Evolutionary conservation across 768 basidiomycete species (phyloP).

Genomic region (Boletus patriciae): DNA sequence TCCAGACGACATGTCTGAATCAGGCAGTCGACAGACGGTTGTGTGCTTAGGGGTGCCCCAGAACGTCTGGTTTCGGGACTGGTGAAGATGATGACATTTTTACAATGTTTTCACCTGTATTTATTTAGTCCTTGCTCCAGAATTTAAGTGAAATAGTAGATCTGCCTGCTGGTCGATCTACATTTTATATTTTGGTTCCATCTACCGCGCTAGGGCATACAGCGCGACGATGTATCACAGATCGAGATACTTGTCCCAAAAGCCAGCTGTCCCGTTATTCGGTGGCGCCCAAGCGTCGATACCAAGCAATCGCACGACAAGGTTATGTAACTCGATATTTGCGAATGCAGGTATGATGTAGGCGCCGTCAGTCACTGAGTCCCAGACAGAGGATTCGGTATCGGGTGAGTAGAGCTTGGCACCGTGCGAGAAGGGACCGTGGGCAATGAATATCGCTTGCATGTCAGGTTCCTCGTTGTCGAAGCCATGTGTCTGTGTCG

Average conservation of each 20-base stretch:
- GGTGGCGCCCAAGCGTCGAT: conserved; percentile 53
- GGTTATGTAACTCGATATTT: conserved; percentile 84
- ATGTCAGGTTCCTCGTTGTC: conserved; percentile 78
- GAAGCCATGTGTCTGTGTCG: conserved; percentile 81
- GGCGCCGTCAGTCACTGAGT: conserved; percentile 52
- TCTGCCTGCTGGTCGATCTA: background rate
- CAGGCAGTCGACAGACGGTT: too few species aligned
- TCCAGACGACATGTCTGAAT: too few species aligned
- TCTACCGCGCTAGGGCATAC: background rate
- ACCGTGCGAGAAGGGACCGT: conserved; percentile 80
- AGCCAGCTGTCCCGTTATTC: conserved; percentile 80
- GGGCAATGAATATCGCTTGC: conserved; percentile 89
- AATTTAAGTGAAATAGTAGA: background rate
- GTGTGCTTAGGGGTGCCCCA: too few species aligned
- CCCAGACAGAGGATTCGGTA: conserved; percentile 44
- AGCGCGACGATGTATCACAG: background rate
- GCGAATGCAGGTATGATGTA: conserved; percentile 79
- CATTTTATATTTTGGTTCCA: background rate
- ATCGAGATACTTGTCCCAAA: conserved; percentile 78
- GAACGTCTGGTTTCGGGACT: too few species aligned
- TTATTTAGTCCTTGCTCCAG: background rate
- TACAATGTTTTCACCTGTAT: background rate
- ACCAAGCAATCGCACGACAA: conserved; percentile 73
- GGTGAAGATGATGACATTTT: too few species aligned
- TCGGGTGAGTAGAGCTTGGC: conserved; percentile 49